phyloP scores from a whole-genome alignment of 2,329 filamentous ascomycete genomes.

The Talaromyces sp. region DNA sequence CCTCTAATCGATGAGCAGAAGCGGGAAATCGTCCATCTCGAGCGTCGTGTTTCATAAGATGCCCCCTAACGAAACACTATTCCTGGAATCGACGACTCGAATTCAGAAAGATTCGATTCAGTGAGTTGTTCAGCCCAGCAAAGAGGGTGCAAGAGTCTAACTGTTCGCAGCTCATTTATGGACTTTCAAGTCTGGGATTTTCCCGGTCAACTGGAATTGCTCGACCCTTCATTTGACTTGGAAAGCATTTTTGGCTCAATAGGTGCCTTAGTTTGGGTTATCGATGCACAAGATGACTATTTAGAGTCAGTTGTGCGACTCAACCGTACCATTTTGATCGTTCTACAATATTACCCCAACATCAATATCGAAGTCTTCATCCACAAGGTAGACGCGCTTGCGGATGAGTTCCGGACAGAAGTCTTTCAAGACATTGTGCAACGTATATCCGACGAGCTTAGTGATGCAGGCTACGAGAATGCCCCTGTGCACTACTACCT shows the following conservation, averaged over 20 bases:
- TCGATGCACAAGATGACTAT: slow-evolving; percentile 97
- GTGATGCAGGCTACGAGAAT: slow-evolving; percentile 89
- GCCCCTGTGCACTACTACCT: slow-evolving; percentile 92
- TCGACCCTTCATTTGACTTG: slow-evolving; percentile 84
- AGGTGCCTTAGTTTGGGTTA: slow-evolving; percentile 95
- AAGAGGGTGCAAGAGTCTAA: slow-evolving; percentile 11
- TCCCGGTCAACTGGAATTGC: slow-evolving; percentile 89
- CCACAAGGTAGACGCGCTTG: slow-evolving; percentile 97
- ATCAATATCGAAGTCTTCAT: slow-evolving; percentile 99
- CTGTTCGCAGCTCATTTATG: slow-evolving; percentile 78
- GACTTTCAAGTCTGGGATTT: slow-evolving; percentile 99
- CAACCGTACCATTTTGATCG: slow-evolving; percentile 82
- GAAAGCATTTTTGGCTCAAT: slow-evolving; percentile 93
- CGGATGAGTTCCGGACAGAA: slow-evolving; percentile 93
- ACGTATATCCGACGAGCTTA: slow-evolving; percentile 92
- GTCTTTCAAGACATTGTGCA: slow-evolving; percentile 97
- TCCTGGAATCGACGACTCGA: slow-evolving; percentile 88
- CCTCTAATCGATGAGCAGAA: slow-evolving; percentile 56
- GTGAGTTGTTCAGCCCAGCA: slow-evolving; percentile 55
- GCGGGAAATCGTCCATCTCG: slow-evolving; percentile 96
- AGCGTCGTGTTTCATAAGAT: slow-evolving; percentile 99
- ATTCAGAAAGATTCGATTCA: slow-evolving; percentile 95
- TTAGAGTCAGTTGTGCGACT: slow-evolving; percentile 84
- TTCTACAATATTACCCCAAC: slow-evolving; percentile 83
- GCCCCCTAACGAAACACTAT: slow-evolving; percentile 90